Evolutionary conservation across 495 filamentous ascomycete species (phyloP).

Genomic region (Echria macrotheca): DNA sequence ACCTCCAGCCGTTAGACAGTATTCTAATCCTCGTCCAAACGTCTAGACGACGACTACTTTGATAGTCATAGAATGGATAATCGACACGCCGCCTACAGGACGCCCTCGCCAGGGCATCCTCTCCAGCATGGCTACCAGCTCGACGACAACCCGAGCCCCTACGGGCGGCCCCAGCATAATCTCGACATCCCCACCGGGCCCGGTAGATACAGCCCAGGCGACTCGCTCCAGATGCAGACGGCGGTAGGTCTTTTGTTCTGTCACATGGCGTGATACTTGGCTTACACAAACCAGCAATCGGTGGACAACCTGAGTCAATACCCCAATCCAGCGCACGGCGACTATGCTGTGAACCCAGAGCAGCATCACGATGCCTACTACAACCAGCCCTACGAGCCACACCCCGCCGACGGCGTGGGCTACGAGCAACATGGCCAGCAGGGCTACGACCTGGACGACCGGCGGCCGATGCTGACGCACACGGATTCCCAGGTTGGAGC

Average conservation of each 20-base stretch:
- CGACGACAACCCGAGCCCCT: conserved; percentile 63
- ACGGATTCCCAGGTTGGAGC: conserved; percentile 38
- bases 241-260: conserved; percentile 49
- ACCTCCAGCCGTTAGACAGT: background rate
- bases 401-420: conserved; percentile 54
- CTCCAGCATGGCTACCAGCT: conserved; percentile 62
- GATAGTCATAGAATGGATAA: conserved; percentile 46
- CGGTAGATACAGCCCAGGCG: conserved; percentile 46
- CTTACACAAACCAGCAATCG: conserved; percentile 54
- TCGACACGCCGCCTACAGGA: conserved; percentile 48
- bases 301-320: conserved; percentile 71
- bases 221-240: conserved; percentile 65
- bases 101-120: conserved; percentile 52
- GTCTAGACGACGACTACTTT: conserved; percentile 58
- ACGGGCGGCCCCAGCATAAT: conserved; percentile 42
- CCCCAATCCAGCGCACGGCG: conserved; percentile 57
- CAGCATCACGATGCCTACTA: conserved; percentile 85
- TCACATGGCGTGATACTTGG: too few relatives aligned
- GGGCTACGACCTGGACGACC: conserved; percentile 39
- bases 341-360: conserved; percentile 74
- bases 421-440: conserved; percentile 28
- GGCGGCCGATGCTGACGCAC: conserved; percentile 46
- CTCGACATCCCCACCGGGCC: conserved; percentile 63
- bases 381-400: conserved; percentile 72
- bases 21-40: conserved; percentile 21